Conservation (phyloP, 2,329 filamentous ascomycete species). For the Diplodia corticola region DNA sequence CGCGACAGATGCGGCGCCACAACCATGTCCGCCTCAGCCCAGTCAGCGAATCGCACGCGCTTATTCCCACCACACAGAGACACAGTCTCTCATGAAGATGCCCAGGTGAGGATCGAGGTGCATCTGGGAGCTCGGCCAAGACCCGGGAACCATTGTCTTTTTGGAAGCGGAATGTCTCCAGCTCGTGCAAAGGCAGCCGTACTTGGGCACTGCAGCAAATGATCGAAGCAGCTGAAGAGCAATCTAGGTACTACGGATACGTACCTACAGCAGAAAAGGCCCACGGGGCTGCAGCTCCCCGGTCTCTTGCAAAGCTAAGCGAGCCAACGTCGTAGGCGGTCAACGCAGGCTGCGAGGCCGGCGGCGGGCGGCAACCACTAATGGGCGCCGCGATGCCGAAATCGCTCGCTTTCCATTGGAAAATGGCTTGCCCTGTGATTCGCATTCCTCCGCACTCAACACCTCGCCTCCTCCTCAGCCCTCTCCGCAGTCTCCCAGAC, state of each 20-base stretch:
- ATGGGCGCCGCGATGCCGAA: neutral
- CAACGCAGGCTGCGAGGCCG: neutral
- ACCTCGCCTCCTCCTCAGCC: neutral
- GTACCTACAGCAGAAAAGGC: neutral
- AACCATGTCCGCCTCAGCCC: neutral
- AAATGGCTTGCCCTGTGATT: constrained; percentile 18
- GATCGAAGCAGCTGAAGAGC: neutral
- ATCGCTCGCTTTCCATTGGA: constrained; percentile 20
- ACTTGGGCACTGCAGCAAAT: neutral
- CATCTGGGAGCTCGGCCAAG: neutral
- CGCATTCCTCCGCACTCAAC: constrained; percentile 17
- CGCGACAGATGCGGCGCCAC: neutral
- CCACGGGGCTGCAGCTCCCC: neutral
- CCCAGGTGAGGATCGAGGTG: neutral
- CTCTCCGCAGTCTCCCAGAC: neutral
- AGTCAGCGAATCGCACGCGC: neutral
- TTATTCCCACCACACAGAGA: neutral
- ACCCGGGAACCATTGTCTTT: neutral
- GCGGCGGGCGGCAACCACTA: constrained; percentile 2
- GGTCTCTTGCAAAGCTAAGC: neutral
- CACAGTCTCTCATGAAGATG: neutral
- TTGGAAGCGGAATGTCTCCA: neutral
- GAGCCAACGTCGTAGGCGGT: neutral
- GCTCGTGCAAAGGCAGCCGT: neutral
- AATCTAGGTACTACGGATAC: too few relatives aligned